phyloP scores from a whole-genome alignment of 306 rosid species.

The Acacia crassicarpa region DNA sequence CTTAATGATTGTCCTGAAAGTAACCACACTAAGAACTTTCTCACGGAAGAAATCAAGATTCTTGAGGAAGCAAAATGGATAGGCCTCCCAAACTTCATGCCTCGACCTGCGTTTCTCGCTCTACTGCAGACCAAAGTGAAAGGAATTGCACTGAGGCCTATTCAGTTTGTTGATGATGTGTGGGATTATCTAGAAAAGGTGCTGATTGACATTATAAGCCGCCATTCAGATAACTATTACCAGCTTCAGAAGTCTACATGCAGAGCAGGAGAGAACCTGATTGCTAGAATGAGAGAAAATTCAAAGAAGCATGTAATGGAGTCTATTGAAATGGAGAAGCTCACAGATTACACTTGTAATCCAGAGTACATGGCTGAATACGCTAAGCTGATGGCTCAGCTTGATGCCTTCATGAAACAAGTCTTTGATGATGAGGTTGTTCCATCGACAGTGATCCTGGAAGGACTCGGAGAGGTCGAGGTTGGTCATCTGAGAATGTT shows the following conservation, averaged over 20 bases:
- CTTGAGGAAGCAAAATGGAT: neutral
- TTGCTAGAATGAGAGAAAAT: slow-evolving; percentile 19
- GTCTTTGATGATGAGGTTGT: neutral
- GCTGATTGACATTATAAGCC: neutral
- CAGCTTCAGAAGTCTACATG: neutral
- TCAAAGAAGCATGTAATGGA: slow-evolving; percentile 34
- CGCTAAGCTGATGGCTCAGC: slow-evolving; percentile 29
- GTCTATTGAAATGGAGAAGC: slow-evolving; percentile 52
- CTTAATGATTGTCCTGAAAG: neutral
- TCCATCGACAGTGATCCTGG: slow-evolving; percentile 10
- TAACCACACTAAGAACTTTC: neutral
- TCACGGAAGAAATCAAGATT: neutral
- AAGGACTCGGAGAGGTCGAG: slow-evolving; percentile 40
- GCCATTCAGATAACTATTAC: neutral
- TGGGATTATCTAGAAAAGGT: neutral
- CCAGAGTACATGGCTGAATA: slow-evolving; percentile 38
- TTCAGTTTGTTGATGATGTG: neutral
- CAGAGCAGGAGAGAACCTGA: neutral
- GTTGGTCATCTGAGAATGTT: slow-evolving; percentile 26
- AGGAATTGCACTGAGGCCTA: neutral
- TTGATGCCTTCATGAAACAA: slow-evolving; percentile 17
- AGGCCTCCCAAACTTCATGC: neutral
- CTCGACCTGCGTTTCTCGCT: neutral
- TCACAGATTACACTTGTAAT: slow-evolving; percentile 49
- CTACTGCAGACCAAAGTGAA: neutral